Evolutionary conservation across 2,329 filamentous ascomycete genomes (phyloP).

Genomic region (Lecanosticta acicola): DNA sequence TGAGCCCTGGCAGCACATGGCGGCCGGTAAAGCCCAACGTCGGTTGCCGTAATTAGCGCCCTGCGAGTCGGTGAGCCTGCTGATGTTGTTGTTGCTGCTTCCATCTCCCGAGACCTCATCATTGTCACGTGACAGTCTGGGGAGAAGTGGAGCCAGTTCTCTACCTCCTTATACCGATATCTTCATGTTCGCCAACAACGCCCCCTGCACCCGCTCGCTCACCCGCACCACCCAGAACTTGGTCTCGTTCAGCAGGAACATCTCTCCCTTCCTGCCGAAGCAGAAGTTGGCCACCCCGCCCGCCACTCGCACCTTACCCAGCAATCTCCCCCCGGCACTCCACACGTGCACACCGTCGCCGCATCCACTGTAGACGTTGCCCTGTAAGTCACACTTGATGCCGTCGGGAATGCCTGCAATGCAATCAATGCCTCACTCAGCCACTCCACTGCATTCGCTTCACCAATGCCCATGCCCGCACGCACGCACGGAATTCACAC

Average conservation of each 20-base stretch:
- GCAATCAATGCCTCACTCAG: too few species aligned
- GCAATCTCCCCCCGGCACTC: slow-evolving; percentile 44
- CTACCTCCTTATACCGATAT: slow-evolving; percentile 15
- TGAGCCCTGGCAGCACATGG: too few species aligned
- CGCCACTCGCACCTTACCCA: slow-evolving; percentile 55
- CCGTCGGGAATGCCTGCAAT: slow-evolving; percentile 54
- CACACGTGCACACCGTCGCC: slow-evolving; percentile 53
- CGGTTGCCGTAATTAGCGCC: too few species aligned
- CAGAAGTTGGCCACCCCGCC: slow-evolving; percentile 33
- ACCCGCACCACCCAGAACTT: slow-evolving; percentile 24
- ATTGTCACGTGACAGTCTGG: not conserved
- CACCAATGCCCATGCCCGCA: not conserved
- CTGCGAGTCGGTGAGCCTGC: too few species aligned
- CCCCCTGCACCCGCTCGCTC: slow-evolving; percentile 17
- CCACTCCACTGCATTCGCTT: too few species aligned
- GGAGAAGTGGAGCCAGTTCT: not conserved
- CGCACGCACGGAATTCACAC: not conserved
- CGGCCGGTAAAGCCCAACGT: too few species aligned
- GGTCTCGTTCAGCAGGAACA: slow-evolving; percentile 25
- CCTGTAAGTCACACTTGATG: slow-evolving; percentile 48
- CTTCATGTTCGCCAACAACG: slow-evolving; percentile 25
- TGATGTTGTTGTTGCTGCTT: too few species aligned
- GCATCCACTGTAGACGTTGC: slow-evolving; percentile 53
- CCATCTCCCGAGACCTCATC: not conserved
- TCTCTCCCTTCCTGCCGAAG: slow-evolving; percentile 25